Evolutionary conservation across 202 grass and related monocot genomes (phyloP), one percentile per base, ranked within the genome.

Genomic region (Schoenoplectus tabernaemontani): DNA sequence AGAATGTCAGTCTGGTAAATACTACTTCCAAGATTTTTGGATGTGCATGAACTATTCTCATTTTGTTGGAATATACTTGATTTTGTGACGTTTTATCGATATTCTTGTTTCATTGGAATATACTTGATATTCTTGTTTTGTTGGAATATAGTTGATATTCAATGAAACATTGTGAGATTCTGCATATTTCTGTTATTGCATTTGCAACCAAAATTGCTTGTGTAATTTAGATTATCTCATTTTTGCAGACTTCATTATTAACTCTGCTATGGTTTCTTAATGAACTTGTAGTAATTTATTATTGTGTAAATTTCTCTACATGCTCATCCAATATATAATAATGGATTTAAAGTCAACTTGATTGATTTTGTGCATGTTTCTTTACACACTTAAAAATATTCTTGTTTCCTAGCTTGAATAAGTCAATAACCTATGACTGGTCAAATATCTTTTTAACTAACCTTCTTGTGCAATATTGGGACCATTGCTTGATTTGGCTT

Each of bases 111-210:
- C n/a, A n/a, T n/a, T n/a, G n/a, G n/a, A n/a, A n/a, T n/a, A n/a
- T n/a, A n/a, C n/a, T n/a, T n/a, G n/a, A n/a, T n/a, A n/a, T 48
- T 81, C 46, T 64, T 81, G 28, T 47, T 80, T 47, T 51, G 46
- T 2, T 11, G 5, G 33, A 9, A 39, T 51, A n/a, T 34, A 26
- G 34, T 79, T 78, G 24, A 51, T 39, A 37, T 28, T 81, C n/a
- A n/a, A n/a, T n/a, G n/a, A n/a, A n/a, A n/a, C n/a, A n/a, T n/a
- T n/a, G n/a, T 81, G 53, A 69, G 26, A 41, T 81, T 81, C 30
- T 36, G 17, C 4, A 78, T 9, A 64, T 73, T 11, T 9, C 22
- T 30, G 4, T 51, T 32, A 4, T 28, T 60, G 43, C 19, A 54
- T 74, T 53, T 53, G 43, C 69, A 50, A 53, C 11, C 20, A 51